Evolutionary conservation across 2,329 filamentous ascomycete species (phyloP).

Genomic region (Botrytis pseudocinerea): DNA sequence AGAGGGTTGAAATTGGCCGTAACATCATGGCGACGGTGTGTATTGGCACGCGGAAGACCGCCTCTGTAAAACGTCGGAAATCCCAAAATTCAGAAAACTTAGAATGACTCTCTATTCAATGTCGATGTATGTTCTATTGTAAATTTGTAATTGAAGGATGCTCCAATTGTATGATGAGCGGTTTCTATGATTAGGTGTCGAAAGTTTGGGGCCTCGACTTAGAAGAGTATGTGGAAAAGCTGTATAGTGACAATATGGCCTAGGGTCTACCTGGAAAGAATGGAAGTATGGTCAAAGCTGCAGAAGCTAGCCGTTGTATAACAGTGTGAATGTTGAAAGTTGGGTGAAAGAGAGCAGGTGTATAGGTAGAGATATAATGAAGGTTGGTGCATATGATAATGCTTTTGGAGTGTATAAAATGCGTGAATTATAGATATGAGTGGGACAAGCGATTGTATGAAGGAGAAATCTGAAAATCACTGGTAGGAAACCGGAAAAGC

Average conservation of each 20-base stretch:
- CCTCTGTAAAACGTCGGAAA: constrained; percentile 7
- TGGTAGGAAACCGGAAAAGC: background rate
- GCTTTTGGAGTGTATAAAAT: constrained; percentile 10
- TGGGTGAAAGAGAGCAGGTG: background rate
- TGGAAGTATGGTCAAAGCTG: constrained; percentile 26
- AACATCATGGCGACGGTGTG: constrained; percentile 36
- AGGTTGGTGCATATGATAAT: constrained; percentile 5
- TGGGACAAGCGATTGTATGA: constrained; percentile 20
- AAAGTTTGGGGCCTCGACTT: constrained; percentile 15
- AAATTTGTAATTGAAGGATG: constrained; percentile 1
- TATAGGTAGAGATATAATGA: constrained; percentile 14
- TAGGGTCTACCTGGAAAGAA: constrained; percentile 62
- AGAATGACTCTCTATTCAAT: background rate
- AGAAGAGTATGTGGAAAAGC: constrained; percentile 15
- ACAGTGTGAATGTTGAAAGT: background rate
- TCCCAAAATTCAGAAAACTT: constrained; percentile 1
- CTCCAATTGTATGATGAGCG: constrained; percentile 11
- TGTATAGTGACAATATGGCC: constrained; percentile 45
- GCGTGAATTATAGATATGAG: background rate
- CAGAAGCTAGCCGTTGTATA: constrained; percentile 1
- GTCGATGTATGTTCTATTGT: constrained; percentile 12
- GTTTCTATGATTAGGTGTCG: constrained; percentile 21
- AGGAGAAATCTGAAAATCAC: background rate
- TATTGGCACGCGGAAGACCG: constrained; percentile 22
- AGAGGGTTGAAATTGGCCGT: constrained; percentile 35